These are phyloP conservation scores for Psilocybe tampanensis DNA, from an alignment of 768 basidiomycete species.

Conservation along the genomic window DNA sequence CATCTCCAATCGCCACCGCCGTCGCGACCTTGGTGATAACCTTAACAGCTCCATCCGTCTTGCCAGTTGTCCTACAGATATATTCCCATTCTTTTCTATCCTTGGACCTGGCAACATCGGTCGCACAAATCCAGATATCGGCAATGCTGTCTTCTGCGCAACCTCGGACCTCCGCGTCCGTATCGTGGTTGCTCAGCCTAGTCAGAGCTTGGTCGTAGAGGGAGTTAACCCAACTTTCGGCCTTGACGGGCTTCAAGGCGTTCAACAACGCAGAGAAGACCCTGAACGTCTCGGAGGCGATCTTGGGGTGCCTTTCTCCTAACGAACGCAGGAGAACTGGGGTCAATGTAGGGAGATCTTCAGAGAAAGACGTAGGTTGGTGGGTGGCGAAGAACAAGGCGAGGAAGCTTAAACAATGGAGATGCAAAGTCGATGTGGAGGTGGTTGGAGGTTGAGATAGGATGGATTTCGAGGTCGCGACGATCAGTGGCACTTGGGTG, in stretches of 20 bases:
- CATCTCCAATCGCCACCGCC: conserved; percentile 67
- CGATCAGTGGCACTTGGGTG: conserved; percentile 62
- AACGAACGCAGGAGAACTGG: conserved; percentile 76
- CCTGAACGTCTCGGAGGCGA: conserved; percentile 86
- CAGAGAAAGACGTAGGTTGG: conserved; percentile 56
- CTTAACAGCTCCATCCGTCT: conserved; percentile 74
- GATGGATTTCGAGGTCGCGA: conserved; percentile 63
- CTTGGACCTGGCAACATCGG: conserved; percentile 66
- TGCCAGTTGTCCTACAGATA: conserved; percentile 70
- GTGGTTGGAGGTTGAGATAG: conserved; percentile 71
- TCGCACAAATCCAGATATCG: conserved; percentile 86
- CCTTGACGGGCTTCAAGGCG: conserved; percentile 69
- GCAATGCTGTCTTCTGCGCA: conserved; percentile 84
- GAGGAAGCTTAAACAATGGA: conserved; percentile 86
- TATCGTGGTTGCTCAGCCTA: conserved; percentile 77
- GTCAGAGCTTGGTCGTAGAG: conserved; percentile 76
- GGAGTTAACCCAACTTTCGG: conserved; percentile 65
- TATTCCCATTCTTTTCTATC: conserved; percentile 80
- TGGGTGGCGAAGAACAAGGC: conserved; percentile 79
- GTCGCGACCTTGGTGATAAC: conserved; percentile 85
- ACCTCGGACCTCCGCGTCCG: conserved; percentile 87
- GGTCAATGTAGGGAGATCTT: conserved; percentile 66
- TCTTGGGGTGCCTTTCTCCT: conserved; percentile 83
- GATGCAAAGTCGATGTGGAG: conserved; percentile 79
- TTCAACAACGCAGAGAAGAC: conserved; percentile 84